These are phyloP conservation scores for Lasiodiplodia theobromae DNA, from an alignment of 2,329 filamentous ascomycete genomes.

Conservation along the genomic window DNA sequence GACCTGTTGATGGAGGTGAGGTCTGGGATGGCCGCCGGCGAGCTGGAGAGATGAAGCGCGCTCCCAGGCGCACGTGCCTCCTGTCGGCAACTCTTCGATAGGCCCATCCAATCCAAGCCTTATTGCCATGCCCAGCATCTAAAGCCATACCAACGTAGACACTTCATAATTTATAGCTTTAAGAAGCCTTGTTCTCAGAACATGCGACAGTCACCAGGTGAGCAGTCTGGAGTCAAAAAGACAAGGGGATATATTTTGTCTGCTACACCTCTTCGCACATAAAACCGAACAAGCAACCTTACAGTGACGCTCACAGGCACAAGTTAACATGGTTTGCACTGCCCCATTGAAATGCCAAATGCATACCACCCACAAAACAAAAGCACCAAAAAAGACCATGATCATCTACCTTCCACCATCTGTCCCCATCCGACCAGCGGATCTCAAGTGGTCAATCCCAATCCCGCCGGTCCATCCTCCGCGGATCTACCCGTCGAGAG, in stretches of 20 bases:
- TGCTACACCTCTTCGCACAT: neutral
- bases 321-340: neutral
- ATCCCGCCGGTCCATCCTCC: neutral
- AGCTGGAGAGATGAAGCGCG: neutral
- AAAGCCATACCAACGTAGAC: no score
- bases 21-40: neutral
- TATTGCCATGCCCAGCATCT: no score
- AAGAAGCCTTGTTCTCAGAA: no score
- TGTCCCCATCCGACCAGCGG: constrained; percentile 2
- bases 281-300: neutral
- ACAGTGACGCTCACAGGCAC: neutral
- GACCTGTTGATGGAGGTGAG: neutral
- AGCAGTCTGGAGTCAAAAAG: neutral
- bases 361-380: neutral
- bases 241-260: neutral
- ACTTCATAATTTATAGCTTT: no score
- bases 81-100: constrained; percentile 1
- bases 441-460: constrained; percentile 19
- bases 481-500: neutral
- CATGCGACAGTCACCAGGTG: neutral
- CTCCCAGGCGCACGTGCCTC: constrained; percentile 10
- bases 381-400: neutral
- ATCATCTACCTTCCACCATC: neutral
- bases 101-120: neutral
- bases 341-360: neutral